Evolutionary conservation across 2,329 filamentous ascomycete genomes (phyloP), one percentile per base, ranked within the genome.

Genomic region (Gaeumannomyces tritici): DNA sequence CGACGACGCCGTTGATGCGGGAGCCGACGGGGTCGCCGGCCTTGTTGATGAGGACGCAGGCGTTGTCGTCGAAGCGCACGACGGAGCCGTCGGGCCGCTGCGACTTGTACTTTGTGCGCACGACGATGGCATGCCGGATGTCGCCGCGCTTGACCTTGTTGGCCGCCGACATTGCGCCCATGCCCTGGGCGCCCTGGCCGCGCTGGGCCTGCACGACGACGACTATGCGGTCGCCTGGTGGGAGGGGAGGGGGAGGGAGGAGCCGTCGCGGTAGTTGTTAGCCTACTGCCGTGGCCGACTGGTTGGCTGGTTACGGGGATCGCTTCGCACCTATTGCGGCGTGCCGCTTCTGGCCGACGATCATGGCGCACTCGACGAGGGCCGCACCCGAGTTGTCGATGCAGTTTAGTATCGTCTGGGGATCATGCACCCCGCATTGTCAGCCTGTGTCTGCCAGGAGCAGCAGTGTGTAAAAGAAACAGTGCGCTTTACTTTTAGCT

Each of bases 301-400:
- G 29, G 29, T 8, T 29, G 29, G 31, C 33, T 35, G 33, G 33
- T 11, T 24, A 21, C 18, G 26, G 4, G 33, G 31, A 12, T 33
- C 31, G 31, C 31, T 51, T 67, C 83, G 70, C 83, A 96, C 93
- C 95, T 72, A 99, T 93, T 72, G 88, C 89, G 64, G 93, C 95
- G 71, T 88, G 86, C 68, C 87, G 82, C 80, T 97, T 96, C 80
- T 93, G 95, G 72, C 91, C 91, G 71, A 99, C 81, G 66, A 98
- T 89, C 74, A 93, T 89, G 74, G 89, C 90, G 79, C 95, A 99
- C 80, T 99, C 95, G 78, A 98, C 95, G 68, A 99, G 83, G 70
- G 95, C 93, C 69, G 95, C 95, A 74, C 95, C 95, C 67, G 95
- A 98, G 82, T 97, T 99, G 88, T 99, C 95, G 86, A 99, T 98